These are phyloP conservation scores for Mangifera indica DNA, from an alignment of 345 rosid species.

Conservation along the genomic window DNA sequence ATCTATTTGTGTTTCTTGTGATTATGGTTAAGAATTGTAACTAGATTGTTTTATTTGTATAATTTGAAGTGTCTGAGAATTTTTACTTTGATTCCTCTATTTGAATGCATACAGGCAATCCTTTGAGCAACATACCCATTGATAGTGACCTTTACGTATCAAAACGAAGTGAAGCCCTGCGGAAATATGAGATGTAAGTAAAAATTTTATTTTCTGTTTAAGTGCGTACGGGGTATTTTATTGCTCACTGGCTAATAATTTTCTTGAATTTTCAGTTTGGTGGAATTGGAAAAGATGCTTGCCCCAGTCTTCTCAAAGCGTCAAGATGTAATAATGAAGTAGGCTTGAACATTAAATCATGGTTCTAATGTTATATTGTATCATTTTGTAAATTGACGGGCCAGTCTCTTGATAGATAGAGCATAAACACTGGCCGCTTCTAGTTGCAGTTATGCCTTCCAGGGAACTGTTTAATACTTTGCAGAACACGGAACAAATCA, in stretches of 20 bases:
- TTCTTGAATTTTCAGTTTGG: conserved; percentile 48
- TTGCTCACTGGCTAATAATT: neutral
- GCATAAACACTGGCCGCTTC: too few species aligned
- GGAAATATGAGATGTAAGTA: conserved; percentile 71
- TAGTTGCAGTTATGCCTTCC: too few species aligned
- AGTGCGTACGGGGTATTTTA: neutral
- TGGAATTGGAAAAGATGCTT: conserved; percentile 82
- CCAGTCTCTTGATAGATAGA: too few species aligned
- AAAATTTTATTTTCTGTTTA: neutral
- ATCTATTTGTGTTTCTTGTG: conserved; percentile 6
- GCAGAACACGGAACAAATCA: too few species aligned
- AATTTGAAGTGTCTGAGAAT: neutral
- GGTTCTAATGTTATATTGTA: neutral
- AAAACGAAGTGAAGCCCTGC: conserved; percentile 73
- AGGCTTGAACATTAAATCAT: neutral
- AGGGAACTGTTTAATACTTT: too few species aligned
- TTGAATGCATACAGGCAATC: conserved; percentile 43
- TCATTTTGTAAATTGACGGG: neutral
- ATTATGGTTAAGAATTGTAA: conserved; percentile 2
- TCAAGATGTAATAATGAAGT: conserved; percentile 7
- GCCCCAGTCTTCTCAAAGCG: conserved; percentile 54
- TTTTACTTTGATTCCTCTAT: neutral
- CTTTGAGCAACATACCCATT: conserved; percentile 71
- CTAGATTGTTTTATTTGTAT: too few species aligned
- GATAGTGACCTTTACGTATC: conserved; percentile 70